A percentile compares a stretch with the other conserved stretches of the same genome.
Evolutionary conservation across 78 protist species (phyloP).

Genomic region (Cyanophora paradoxa): DNA sequence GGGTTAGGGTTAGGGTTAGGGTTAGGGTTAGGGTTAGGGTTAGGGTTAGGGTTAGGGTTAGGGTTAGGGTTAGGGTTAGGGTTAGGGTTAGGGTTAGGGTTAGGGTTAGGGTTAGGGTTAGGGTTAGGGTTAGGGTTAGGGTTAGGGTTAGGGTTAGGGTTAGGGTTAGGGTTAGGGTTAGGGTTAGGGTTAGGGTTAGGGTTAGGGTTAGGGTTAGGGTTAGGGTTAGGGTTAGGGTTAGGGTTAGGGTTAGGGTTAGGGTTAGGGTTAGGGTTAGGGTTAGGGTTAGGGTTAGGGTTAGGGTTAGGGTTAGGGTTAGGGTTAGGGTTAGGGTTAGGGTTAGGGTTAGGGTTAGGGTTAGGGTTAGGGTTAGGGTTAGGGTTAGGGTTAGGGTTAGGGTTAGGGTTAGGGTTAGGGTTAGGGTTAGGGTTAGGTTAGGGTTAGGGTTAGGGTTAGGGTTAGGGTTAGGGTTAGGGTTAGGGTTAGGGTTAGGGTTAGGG

Average conservation of each 20-base stretch:
- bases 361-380: neutral
- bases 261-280: conserved; percentile 5
- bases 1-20: conserved; percentile 6
- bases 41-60: conserved; percentile 5
- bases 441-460: conserved; percentile 5
- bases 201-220: conserved; percentile 5
- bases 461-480: neutral
- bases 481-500: neutral
- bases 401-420: neutral
- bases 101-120: conserved; percentile 5
- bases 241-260: conserved; percentile 6
- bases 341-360: neutral
- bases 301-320: neutral
- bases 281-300: neutral
- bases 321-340: neutral
- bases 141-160: conserved; percentile 5
- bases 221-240: conserved; percentile 5
- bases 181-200: conserved; percentile 6
- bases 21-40: conserved; percentile 5
- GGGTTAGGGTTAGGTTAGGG: no score
- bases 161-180: conserved; percentile 5
- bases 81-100: conserved; percentile 5
- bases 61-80: conserved; percentile 6
- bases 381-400: neutral
- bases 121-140: conserved; percentile 6